phyloP scores from a whole-genome alignment of 129 eudicot genomes.

The Dittrichia graveolens region DNA sequence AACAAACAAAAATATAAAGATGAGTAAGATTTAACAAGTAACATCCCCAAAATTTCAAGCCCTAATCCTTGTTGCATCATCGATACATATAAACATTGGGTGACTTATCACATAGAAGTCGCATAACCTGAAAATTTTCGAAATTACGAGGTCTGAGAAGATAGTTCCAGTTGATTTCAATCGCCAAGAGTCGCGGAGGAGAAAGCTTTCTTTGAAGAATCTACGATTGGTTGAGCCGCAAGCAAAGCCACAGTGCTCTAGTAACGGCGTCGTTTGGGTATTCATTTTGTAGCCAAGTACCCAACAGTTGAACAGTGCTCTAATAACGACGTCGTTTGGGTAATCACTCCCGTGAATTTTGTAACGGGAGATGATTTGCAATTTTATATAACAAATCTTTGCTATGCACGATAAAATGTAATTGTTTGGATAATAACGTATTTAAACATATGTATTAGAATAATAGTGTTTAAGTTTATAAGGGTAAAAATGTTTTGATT shows the following conservation, averaged over 20 bases:
- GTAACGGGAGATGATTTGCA: too few species aligned
- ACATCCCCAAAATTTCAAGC: conserved; percentile 10
- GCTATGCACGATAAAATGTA: too few species aligned
- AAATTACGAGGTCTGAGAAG: conserved; percentile 19
- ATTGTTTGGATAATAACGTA: too few species aligned
- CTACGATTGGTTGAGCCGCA: conserved; percentile 15
- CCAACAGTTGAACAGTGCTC: too few species aligned
- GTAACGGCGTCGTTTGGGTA: not conserved
- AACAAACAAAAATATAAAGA: conserved; percentile 8
- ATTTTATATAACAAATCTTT: too few species aligned
- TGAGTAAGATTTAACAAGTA: not conserved
- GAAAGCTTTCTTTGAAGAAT: conserved; percentile 9
- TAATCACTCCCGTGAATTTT: too few species aligned
- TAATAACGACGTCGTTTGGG: too few species aligned
- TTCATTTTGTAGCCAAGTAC: not conserved
- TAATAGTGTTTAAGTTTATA: too few species aligned
- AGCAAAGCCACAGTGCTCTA: not conserved
- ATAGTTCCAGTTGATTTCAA: not conserved
- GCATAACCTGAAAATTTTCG: not conserved
- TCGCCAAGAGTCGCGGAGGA: not conserved
- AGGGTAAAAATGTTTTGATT: too few species aligned
- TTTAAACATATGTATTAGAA: too few species aligned
- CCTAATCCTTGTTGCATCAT: not conserved
- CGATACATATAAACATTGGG: not conserved
- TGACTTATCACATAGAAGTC: not conserved